Base-by-base conservation (phyloP, 805 yeast species). In the Candida caryicola region DNA sequence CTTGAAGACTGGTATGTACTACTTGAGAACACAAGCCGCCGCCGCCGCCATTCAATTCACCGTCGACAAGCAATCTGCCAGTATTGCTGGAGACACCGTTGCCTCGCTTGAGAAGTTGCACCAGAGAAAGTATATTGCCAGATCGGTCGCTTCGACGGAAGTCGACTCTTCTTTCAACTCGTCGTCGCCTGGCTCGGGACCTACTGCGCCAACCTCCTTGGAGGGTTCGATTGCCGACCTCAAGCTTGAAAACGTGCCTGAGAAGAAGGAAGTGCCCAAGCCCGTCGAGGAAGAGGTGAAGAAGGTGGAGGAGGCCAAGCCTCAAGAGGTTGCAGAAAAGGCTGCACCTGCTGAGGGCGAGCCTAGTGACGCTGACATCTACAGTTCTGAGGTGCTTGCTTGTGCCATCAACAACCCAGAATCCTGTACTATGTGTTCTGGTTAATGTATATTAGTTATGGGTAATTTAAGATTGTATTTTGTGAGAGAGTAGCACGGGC, bases 401-500 rank as follows among this genome's bases (percentile, higher is more conserved):
- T 91, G 99, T 74, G 95, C 97, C 40, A 89, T 93, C 62, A 82
- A 85, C 63, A 91, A 93, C 71, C 97, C 97, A 43, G 98, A 87
- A 70, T 80, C 98, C 35, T 91, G 99, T 70, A 91, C 91, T 59
- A 93, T 93, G 98, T 93, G 99, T 74, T 91, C 98, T 43, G 98
- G 98, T 72, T 93, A 69, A 65, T 12, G 33, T 39, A 23, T 28
- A 17, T 34, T 40, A 27, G 28, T 39, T 33, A 31, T 39, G 31
- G 36, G 35, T 30, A 31, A 36, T 31, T 18, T 14, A 26, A 26
- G 27, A 12, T 21, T 21, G 25, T 21, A 21, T 21, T 21, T 21
- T n/a, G n/a, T n/a, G n/a, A n/a, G n/a, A n/a, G n/a, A n/a, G n/a
- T n/a, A n/a, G n/a, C n/a, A n/a, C n/a, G n/a, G n/a, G n/a, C n/a